Conservation (phyloP, 2,329 filamentous ascomycete genomes). For the Calonectria pauciramosa region DNA sequence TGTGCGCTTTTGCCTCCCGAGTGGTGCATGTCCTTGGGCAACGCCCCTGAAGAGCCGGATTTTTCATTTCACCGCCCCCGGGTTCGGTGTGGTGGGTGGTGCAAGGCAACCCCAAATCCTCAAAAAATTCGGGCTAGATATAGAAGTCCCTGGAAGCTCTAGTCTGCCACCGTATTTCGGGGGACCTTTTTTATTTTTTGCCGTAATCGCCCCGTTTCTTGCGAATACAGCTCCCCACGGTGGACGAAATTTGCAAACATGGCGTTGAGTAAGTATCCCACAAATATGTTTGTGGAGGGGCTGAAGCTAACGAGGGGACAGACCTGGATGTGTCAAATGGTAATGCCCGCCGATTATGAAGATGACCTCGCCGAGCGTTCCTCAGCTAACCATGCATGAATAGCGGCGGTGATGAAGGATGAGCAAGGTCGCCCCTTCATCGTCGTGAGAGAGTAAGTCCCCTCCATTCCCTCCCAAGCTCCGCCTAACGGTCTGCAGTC, state of each 20-base stretch:
- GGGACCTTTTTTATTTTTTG: constrained; percentile 39
- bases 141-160: constrained; percentile 49
- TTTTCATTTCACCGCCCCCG: constrained; percentile 52
- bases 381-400: constrained; percentile 41
- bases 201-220: constrained; percentile 40
- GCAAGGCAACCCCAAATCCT: constrained; percentile 48
- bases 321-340: constrained; percentile 89
- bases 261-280: constrained; percentile 55
- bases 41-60: constrained; percentile 43
- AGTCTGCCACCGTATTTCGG: constrained; percentile 44
- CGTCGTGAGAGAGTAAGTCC: constrained; percentile 92
- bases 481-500: constrained; percentile 65
- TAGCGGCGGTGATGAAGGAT: constrained; percentile 89
- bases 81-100: constrained; percentile 41
- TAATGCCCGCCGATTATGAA: constrained; percentile 56
- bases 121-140: constrained; percentile 52
- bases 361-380: constrained; percentile 22
- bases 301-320: constrained; percentile 59
- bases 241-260: constrained; percentile 50
- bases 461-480: constrained; percentile 20
- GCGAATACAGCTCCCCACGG: constrained; percentile 46
- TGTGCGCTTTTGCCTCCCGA: not conserved
- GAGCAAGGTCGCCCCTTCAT: constrained; percentile 98
- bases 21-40: not conserved
- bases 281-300: constrained; percentile 41